Conservation (phyloP, 1,139 yeast species). For the Saccharomyces hybrid region DNA sequence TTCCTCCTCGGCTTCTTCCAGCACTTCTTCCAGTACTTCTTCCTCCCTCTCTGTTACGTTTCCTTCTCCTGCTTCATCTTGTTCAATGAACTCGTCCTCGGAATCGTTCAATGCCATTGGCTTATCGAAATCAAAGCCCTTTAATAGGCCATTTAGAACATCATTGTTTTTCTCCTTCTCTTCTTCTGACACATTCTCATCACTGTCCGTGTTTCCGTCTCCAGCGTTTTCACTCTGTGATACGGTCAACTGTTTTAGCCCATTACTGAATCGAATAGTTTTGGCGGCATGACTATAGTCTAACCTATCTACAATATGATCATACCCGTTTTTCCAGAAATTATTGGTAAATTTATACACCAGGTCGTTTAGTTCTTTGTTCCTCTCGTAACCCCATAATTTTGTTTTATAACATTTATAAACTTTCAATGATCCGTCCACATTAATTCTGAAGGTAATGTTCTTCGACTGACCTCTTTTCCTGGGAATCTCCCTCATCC, state of each 20-base stretch:
- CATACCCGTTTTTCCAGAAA: constrained; percentile 73
- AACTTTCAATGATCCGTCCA: constrained; percentile 53
- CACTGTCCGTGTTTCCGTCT: constrained; percentile 24
- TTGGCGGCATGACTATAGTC: constrained; percentile 21
- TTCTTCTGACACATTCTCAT: constrained; percentile 21
- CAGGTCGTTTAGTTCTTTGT: constrained; percentile 51
- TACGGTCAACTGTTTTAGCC: constrained; percentile 16
- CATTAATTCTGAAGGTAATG: constrained; percentile 58
- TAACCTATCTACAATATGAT: constrained; percentile 63
- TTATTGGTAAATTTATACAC: constrained; percentile 48
- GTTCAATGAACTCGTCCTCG: background rate
- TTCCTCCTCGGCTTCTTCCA: too few relatives aligned
- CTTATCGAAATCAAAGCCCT: constrained; percentile 51
- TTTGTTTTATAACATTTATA: constrained; percentile 61
- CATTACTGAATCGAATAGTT: constrained; percentile 12
- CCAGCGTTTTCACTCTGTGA: constrained; percentile 22
- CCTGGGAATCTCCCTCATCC: constrained; percentile 51
- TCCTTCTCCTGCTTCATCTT: constrained; percentile 7
- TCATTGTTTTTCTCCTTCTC: constrained; percentile 37
- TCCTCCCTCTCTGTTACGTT: background rate
- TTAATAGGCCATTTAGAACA: constrained; percentile 47
- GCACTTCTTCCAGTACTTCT: too few relatives aligned
- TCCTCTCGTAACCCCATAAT: constrained; percentile 84
- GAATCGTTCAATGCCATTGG: constrained; percentile 49
- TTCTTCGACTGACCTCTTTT: constrained; percentile 35